Evolutionary conservation across 2,329 filamentous ascomycete species (phyloP).

Genomic region (Thermomyces lanuginosus): DNA sequence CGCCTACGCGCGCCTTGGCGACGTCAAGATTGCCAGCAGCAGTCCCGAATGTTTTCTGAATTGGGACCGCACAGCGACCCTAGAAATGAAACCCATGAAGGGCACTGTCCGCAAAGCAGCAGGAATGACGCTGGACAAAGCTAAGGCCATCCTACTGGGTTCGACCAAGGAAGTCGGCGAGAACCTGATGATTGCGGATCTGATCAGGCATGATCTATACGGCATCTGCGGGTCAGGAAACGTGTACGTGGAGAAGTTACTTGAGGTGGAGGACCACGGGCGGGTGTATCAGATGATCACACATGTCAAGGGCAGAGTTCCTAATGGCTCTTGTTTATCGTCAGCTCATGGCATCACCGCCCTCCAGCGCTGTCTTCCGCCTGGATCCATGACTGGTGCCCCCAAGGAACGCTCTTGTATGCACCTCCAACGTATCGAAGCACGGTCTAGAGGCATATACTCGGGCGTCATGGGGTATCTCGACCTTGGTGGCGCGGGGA

Average conservation of each 20-base stretch:
- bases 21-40: slow-evolving; percentile 58
- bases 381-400: slow-evolving; percentile 91
- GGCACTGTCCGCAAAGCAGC: slow-evolving; percentile 73
- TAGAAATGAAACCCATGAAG: slow-evolving; percentile 78
- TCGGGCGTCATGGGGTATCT: slow-evolving; percentile 82
- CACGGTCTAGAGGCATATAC: slow-evolving; percentile 53
- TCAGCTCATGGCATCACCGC: slow-evolving; percentile 52
- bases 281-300: slow-evolving; percentile 86
- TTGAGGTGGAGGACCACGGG: slow-evolving; percentile 79
- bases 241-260: slow-evolving; percentile 59
- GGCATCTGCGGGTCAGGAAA: slow-evolving; percentile 60
- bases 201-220: slow-evolving; percentile 87
- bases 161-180: slow-evolving; percentile 84
- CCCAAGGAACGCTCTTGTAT: slow-evolving; percentile 88
- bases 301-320: slow-evolving; percentile 53
- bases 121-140: slow-evolving; percentile 52
- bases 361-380: slow-evolving; percentile 61
- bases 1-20: slow-evolving; percentile 57
- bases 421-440: slow-evolving; percentile 56
- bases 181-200: slow-evolving; percentile 94
- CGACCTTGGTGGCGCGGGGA: slow-evolving; percentile 66
- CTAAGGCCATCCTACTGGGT: slow-evolving; percentile 54
- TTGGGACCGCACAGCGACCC: slow-evolving; percentile 36
- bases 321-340: no score
- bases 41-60: slow-evolving; percentile 82